These are phyloP conservation scores for Clathrospora elynae DNA, from an alignment of 2,329 filamentous ascomycete species.

Conservation along the genomic window DNA sequence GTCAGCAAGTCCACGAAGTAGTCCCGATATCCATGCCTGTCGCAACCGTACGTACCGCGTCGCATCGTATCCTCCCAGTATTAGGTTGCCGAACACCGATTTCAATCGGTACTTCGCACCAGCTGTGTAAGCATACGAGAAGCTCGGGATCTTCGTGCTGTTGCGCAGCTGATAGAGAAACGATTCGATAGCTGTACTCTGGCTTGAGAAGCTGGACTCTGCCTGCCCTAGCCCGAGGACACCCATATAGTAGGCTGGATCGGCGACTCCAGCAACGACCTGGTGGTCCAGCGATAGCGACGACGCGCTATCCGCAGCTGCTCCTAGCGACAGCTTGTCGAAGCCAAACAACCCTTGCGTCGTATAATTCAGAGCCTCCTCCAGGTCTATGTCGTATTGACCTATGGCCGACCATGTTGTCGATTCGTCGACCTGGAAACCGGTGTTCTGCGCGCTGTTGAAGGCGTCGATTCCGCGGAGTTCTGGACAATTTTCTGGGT, in stretches of 20 bases:
- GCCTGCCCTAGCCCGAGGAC: slow-evolving; percentile 37
- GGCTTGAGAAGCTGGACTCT: slow-evolving; percentile 38
- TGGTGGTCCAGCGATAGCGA: slow-evolving; percentile 33
- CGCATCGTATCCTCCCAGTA: slow-evolving; percentile 51
- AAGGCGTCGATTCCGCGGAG: slow-evolving; percentile 40
- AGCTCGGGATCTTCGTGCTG: slow-evolving; percentile 38
- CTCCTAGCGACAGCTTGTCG: slow-evolving; percentile 37
- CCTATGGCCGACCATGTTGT: slow-evolving; percentile 43
- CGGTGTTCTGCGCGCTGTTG: slow-evolving; percentile 35
- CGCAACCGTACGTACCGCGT: too few relatives aligned
- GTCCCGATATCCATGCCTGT: too few relatives aligned
- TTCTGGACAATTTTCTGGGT: slow-evolving; percentile 38
- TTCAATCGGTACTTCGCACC: slow-evolving; percentile 44
- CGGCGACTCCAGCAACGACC: slow-evolving; percentile 39
- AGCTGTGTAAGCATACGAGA: slow-evolving; percentile 46
- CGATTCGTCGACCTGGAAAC: slow-evolving; percentile 39
- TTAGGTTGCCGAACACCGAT: slow-evolving; percentile 43
- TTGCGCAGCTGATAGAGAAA: slow-evolving; percentile 39
- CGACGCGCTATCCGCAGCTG: slow-evolving; percentile 21
- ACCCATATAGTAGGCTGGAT: slow-evolving; percentile 40
- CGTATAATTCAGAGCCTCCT: slow-evolving; percentile 36
- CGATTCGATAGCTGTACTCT: slow-evolving; percentile 32
- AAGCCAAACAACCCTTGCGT: slow-evolving; percentile 40
- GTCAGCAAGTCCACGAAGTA: too few relatives aligned
- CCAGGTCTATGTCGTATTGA: slow-evolving; percentile 38